These are phyloP conservation scores for Silene uniflora DNA, from an alignment of 148 eudicot species.

Conservation along the genomic window DNA sequence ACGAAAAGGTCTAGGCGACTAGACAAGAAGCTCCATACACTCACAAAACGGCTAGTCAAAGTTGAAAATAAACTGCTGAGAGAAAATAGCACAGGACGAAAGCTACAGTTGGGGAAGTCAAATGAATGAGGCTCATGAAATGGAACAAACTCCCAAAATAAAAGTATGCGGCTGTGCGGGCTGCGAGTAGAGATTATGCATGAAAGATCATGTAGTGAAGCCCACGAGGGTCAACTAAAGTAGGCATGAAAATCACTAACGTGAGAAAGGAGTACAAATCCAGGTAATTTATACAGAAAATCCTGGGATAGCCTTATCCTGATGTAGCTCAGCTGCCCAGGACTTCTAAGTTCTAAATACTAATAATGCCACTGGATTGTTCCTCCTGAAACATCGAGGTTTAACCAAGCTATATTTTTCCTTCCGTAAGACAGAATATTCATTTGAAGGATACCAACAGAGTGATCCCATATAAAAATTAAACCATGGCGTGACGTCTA, in stretches of 20 bases:
- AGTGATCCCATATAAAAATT: no score
- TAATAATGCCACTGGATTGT: no score
- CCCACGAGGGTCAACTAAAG: background rate
- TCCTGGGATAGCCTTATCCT: background rate
- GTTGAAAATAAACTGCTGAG: background rate
- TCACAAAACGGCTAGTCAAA: background rate
- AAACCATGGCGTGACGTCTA: no score
- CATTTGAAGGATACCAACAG: no score
- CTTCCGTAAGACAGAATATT: no score
- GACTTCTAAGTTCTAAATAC: background rate
- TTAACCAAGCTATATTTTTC: no score
- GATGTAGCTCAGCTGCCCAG: background rate
- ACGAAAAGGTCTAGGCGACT: background rate
- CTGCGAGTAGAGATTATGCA: background rate
- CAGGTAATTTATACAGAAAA: background rate
- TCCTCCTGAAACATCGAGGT: no score
- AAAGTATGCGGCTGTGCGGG: background rate
- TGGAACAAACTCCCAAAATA: background rate
- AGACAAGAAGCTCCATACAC: no score
- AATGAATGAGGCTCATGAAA: constrained; percentile 1
- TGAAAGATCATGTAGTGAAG: background rate
- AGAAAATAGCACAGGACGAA: background rate
- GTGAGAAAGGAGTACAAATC: background rate
- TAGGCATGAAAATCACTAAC: background rate
- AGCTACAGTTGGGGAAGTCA: background rate